Conservation (phyloP, 495 filamentous ascomycete species). For the Aspergillus campestris region DNA sequence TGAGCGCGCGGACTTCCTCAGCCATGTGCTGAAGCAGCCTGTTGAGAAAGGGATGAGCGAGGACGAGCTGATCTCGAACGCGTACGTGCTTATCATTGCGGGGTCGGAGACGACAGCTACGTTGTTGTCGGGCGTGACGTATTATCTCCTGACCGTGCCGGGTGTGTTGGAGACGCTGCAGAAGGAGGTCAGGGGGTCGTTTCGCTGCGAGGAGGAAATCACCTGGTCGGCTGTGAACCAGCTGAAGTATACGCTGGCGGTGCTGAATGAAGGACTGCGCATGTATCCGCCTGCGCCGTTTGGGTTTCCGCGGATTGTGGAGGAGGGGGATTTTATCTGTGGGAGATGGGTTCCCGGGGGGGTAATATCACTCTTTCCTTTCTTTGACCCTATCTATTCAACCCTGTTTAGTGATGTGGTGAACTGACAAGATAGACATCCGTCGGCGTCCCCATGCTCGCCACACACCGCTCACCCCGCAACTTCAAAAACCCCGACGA, state of each 20-base stretch:
- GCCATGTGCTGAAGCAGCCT: constrained; percentile 14
- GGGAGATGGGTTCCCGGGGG: constrained; percentile 34
- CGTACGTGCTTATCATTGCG: constrained; percentile 33
- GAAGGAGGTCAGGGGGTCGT: constrained; percentile 40
- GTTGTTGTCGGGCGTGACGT: constrained; percentile 43
- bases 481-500: constrained; percentile 39
- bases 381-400: not conserved
- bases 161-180: constrained; percentile 33
- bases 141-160: constrained; percentile 41
- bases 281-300: constrained; percentile 47
- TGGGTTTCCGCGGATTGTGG: constrained; percentile 35
- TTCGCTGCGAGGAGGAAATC: constrained; percentile 45
- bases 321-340: constrained; percentile 35
- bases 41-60: constrained; percentile 29
- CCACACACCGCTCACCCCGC: constrained; percentile 27
- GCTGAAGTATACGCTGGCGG: constrained; percentile 47
- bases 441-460: constrained; percentile 38
- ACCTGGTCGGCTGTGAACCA: constrained; percentile 31
- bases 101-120: constrained; percentile 58
- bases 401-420: too few species aligned
- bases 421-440: constrained; percentile 28
- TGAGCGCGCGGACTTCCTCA: constrained; percentile 10
- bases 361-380: constrained; percentile 12
- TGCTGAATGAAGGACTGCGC: constrained; percentile 48
- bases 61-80: constrained; percentile 34